Evolutionary conservation across 192 early-diverging fungal species (phyloP).

Genomic region (Phlyctochytrium bullatum): DNA sequence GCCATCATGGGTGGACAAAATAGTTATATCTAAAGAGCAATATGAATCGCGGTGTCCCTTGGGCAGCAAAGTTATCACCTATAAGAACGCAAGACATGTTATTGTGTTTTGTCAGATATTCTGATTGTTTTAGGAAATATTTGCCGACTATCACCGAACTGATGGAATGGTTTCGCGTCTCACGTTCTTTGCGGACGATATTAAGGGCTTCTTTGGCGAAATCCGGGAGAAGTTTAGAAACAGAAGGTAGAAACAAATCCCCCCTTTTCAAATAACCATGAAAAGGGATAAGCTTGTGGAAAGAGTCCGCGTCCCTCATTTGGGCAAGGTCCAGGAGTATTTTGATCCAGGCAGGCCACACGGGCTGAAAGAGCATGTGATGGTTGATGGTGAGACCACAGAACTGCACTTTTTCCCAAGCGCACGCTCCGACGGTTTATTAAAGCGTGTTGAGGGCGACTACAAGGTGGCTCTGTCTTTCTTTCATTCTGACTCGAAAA

Average conservation of each 20-base stretch:
- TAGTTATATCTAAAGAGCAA: slow-evolving; percentile 45
- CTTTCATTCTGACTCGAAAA: not conserved
- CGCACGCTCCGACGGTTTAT: slow-evolving; percentile 52
- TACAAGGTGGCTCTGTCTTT: slow-evolving; percentile 35
- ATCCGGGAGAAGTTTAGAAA: slow-evolving; percentile 51
- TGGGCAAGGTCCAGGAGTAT: slow-evolving; percentile 45
- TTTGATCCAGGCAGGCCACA: slow-evolving; percentile 54
- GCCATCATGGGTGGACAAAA: slow-evolving; percentile 51
- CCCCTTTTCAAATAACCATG: no score
- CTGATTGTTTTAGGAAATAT: slow-evolving; percentile 38
- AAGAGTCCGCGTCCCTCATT: slow-evolving; percentile 41
- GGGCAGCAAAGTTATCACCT: slow-evolving; percentile 49
- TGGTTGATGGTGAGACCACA: slow-evolving; percentile 44
- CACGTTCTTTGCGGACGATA: slow-evolving; percentile 49
- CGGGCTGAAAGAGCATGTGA: slow-evolving; percentile 55
- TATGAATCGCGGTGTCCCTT: slow-evolving; percentile 52
- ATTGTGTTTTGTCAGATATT: not conserved
- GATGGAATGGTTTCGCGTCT: slow-evolving; percentile 59
- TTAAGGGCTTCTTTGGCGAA: slow-evolving; percentile 41
- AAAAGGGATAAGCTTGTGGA: slow-evolving; percentile 52
- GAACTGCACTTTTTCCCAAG: slow-evolving; percentile 56
- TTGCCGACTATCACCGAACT: slow-evolving; percentile 54
- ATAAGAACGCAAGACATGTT: slow-evolving; percentile 44
- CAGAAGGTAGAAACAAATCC: slow-evolving; percentile 33
- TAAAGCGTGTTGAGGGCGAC: slow-evolving; percentile 44